These are phyloP conservation scores for Emmonsiellopsis sp. DNA, from an alignment of 2,329 filamentous ascomycete species.

Conservation along the genomic window DNA sequence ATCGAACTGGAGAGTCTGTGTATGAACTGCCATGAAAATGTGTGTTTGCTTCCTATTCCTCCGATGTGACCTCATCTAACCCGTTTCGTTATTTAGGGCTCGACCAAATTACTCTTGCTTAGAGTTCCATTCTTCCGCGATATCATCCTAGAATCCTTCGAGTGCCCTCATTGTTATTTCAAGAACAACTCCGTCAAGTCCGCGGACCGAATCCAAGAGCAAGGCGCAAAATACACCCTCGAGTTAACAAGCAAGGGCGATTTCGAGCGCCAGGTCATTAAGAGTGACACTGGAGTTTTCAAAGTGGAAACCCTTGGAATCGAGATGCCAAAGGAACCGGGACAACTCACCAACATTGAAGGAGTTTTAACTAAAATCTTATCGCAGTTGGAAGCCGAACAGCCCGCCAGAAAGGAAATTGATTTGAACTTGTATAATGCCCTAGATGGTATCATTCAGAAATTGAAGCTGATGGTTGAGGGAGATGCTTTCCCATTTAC, in stretches of 20 bases:
- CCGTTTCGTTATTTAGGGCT: constrained; percentile 49
- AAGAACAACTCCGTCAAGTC: constrained; percentile 91
- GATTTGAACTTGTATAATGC: constrained; percentile 71
- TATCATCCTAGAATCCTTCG: constrained; percentile 94
- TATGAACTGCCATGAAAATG: constrained; percentile 79
- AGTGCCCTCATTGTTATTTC: constrained; percentile 79
- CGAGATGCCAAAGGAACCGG: constrained; percentile 83
- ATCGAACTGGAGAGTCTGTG: constrained; percentile 60
- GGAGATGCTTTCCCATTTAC: constrained; percentile 80
- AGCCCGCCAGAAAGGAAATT: constrained; percentile 70
- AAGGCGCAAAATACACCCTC: constrained; percentile 75
- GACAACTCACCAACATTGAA: constrained; percentile 89
- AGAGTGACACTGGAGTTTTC: constrained; percentile 78
- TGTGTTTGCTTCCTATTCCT: constrained; percentile 25
- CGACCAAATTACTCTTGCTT: constrained; percentile 77
- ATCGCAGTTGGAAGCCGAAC: constrained; percentile 70
- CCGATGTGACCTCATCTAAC: neutral
- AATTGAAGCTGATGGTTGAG: constrained; percentile 66
- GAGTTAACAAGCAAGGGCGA: constrained; percentile 65
- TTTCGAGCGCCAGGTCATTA: constrained; percentile 79
- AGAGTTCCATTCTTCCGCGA: constrained; percentile 96
- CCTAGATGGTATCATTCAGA: constrained; percentile 65
- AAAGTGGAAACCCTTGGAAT: constrained; percentile 86
- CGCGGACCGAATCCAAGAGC: constrained; percentile 83
- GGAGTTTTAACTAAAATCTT: constrained; percentile 71